Percentiles rank a stretch among this genome's conserved stretches.
Evolutionary conservation across 2,329 filamentous ascomycete species (phyloP).

Genomic region (Pseudogymnoascus sp.): DNA sequence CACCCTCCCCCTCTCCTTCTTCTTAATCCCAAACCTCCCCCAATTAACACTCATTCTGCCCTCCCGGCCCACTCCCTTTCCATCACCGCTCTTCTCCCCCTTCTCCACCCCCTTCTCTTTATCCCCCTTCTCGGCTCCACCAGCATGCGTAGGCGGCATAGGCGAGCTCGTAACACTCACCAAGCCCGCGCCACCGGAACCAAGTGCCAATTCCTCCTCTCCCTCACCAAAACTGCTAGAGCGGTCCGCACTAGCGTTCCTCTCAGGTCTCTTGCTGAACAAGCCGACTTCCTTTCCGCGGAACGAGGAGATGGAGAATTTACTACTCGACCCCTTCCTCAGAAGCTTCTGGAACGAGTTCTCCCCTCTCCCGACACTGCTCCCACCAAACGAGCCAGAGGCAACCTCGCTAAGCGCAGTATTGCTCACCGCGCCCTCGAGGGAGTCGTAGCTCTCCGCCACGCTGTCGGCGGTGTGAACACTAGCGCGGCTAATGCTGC

Average conservation of each 20-base stretch:
- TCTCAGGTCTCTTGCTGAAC: not conserved
- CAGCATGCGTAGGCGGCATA: conserved; percentile 37
- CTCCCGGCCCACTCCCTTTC: conserved; percentile 21
- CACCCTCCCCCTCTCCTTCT: conserved; percentile 21
- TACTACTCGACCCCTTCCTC: conserved; percentile 59
- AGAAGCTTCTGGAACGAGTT: conserved; percentile 52
- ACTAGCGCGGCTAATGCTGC: conserved; percentile 29
- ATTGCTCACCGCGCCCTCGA: conserved; percentile 49
- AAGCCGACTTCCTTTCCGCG: conserved; percentile 40
- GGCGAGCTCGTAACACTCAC: conserved; percentile 48
- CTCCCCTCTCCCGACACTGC: conserved; percentile 4
- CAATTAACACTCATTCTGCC: conserved; percentile 26
- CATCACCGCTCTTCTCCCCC: not conserved
- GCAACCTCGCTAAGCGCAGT: conserved; percentile 24
- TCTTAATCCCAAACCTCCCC: conserved; percentile 26
- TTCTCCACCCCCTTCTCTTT: conserved; percentile 39
- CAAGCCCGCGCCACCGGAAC: conserved; percentile 26
- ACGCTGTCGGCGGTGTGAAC: conserved; percentile 53
- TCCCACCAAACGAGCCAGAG: not conserved
- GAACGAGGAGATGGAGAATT: conserved; percentile 56
- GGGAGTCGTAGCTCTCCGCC: conserved; percentile 54
- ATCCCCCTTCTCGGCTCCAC: conserved; percentile 38
- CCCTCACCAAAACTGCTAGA: conserved; percentile 52
- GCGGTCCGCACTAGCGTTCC: conserved; percentile 48
- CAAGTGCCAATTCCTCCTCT: conserved; percentile 38